These are phyloP conservation scores for Henckelia pumila DNA, from an alignment of 257 asterid genomes.

Conservation along the genomic window DNA sequence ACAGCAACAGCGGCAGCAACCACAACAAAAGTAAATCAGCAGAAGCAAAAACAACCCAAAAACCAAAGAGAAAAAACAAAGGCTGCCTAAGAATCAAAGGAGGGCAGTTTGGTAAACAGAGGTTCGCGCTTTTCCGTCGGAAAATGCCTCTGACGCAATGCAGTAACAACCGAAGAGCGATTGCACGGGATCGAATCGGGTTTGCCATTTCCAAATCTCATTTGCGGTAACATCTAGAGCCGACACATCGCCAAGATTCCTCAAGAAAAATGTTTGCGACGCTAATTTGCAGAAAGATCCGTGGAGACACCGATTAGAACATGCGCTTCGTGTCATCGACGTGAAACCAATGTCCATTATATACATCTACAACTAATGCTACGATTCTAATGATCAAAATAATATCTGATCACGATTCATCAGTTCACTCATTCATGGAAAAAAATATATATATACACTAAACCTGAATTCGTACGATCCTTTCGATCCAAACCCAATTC, in stretches of 20 bases:
- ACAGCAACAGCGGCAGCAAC: constrained; percentile 13
- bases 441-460: background rate
- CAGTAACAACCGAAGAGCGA: constrained; percentile 37
- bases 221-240: constrained; percentile 26
- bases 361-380: constrained; percentile 6
- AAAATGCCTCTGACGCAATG: constrained; percentile 40
- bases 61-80: constrained; percentile 19
- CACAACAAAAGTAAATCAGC: constrained; percentile 20
- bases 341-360: constrained; percentile 28
- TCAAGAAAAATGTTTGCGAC: background rate
- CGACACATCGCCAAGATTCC: constrained; percentile 19
- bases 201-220: constrained; percentile 43
- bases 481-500: constrained; percentile 2
- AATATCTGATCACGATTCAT: constrained; percentile 11
- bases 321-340: constrained; percentile 25
- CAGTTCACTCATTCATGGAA: background rate
- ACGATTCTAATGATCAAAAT: background rate
- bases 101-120: constrained; percentile 19
- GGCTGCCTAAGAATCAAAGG: constrained; percentile 16
- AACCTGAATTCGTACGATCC: background rate
- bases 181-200: constrained; percentile 28
- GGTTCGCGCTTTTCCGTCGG: constrained; percentile 17
- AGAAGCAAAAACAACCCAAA: constrained; percentile 14
- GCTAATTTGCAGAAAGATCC: constrained; percentile 10
- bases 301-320: constrained; percentile 12